These are phyloP conservation scores for Picea glauca DNA, from an alignment of 75 land plant genomes.

Conservation along the genomic window DNA sequence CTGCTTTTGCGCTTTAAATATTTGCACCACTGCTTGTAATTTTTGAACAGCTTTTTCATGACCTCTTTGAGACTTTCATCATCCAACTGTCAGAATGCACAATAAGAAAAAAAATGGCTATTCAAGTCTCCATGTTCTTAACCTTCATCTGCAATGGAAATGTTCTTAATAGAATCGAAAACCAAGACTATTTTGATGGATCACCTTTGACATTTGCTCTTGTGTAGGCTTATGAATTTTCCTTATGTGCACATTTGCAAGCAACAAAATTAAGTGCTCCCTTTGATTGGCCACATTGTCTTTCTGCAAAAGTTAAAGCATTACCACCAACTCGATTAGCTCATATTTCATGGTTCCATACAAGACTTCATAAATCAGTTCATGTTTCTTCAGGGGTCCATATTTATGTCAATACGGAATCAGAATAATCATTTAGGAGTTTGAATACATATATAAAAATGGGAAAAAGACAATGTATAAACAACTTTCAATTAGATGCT, in stretches of 20 bases:
- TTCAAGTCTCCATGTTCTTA: neutral
- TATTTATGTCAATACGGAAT: neutral
- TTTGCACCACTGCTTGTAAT: slow-evolving; percentile 88
- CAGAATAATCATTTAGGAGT: neutral
- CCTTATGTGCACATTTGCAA: slow-evolving; percentile 77
- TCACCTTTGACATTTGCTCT: slow-evolving; percentile 34
- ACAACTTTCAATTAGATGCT: neutral
- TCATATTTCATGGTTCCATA: too few relatives aligned
- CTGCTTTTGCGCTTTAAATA: slow-evolving; percentile 60
- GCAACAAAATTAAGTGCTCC: slow-evolving; percentile 86
- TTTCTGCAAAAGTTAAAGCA: slow-evolving; percentile 39
- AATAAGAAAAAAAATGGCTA: neutral
- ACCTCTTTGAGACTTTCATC: slow-evolving; percentile 65
- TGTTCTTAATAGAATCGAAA: neutral
- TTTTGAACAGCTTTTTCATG: slow-evolving; percentile 71
- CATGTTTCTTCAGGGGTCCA: too few relatives aligned
- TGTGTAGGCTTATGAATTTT: slow-evolving; percentile 24
- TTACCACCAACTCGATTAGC: too few relatives aligned
- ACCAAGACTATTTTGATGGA: neutral
- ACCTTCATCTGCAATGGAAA: neutral
- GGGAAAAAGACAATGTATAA: neutral
- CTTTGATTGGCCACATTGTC: slow-evolving; percentile 89
- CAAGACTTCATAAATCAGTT: too few relatives aligned
- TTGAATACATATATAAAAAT: too few relatives aligned
- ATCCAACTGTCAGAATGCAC: slow-evolving; percentile 39